Evolutionary conservation across 2,329 filamentous ascomycete species (phyloP), one percentile per base, ranked within the genome.

Genomic region (Hypoxylon sp.): DNA sequence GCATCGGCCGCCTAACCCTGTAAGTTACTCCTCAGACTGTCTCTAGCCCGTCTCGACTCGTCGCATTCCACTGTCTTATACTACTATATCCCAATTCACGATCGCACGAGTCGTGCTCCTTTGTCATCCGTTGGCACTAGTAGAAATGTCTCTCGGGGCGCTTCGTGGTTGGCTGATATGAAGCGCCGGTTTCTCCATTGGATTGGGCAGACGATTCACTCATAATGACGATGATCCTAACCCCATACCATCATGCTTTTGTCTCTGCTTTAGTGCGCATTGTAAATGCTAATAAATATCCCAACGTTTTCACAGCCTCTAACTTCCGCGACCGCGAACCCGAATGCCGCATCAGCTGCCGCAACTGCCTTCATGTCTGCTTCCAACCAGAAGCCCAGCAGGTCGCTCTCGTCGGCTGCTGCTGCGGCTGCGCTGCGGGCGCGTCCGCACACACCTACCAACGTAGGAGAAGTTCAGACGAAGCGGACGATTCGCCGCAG

Each of bases 351-450:
- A 60, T 90, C 92, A 51, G 93, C 93, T 62, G 94, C 94, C 67
- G 89, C 89, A 67, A 91, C 92, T 79, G 94, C 94, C 65, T 97
- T 95, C 80, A 86, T 91, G 76, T 89, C 77, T 44, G 88, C 73
- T 89, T 86, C 76, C 86, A 88, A 79, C 80, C 87, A 74, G 17
- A 78, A 75, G 24, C 87, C 90, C 73, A 87, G 87, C 79, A 84
- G 83, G 66, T 89, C 88, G 65, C 85, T 97, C 47, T 97, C 94
- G 44, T 91, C 92, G 37, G 93, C 94, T 6, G 95, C 95, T 11
- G 94, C 95, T 6, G 94, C 93, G 15, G 90, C 94, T 29, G 94
- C 94, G 51, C 86, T 98, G 65, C 90, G 91, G 76, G 92, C 91
- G 50, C 89, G 92, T 73, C 91, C 93, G 8, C 90, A 90, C 56